A percentile compares a stretch with the other conserved stretches of the same genome.
Conservation (phyloP, 2,329 filamentous ascomycete genomes). For the Verruconis gallopava region DNA sequence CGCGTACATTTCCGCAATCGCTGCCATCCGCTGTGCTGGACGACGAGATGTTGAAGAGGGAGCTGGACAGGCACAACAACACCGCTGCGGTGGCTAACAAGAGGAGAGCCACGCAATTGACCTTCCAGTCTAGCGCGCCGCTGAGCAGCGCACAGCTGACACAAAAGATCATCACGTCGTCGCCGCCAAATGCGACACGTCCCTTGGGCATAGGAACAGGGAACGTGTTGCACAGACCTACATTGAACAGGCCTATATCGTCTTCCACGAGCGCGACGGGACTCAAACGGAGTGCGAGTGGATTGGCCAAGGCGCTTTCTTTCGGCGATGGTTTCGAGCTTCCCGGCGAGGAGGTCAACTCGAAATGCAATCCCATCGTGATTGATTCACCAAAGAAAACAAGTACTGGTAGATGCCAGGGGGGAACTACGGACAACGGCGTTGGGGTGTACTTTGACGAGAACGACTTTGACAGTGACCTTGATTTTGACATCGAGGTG, state of each 20-base stretch:
- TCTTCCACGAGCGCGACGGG: conserved; percentile 13
- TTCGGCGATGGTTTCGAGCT: conserved; percentile 25
- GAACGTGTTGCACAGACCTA: neutral
- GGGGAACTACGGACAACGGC: conserved; percentile 19
- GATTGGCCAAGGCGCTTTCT: conserved; percentile 31
- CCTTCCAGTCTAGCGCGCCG: conserved; percentile 4
- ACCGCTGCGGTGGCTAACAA: conserved; percentile 1
- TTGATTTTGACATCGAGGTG: conserved; percentile 57
- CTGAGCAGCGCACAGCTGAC: neutral
- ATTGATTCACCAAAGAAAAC: neutral
- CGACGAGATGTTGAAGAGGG: conserved; percentile 8
- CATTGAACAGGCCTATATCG: neutral
- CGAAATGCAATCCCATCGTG: conserved; percentile 2
- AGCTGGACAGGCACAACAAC: conserved; percentile 3
- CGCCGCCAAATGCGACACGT: neutral
- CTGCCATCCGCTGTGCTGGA: neutral
- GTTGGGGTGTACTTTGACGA: conserved; percentile 61
- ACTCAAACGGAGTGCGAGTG: conserved; percentile 33
- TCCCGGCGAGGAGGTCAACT: neutral
- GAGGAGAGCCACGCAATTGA: neutral
- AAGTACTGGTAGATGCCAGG: neutral
- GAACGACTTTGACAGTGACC: conserved; percentile 79
- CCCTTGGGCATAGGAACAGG: neutral
- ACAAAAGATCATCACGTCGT: neutral
- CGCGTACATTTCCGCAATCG: neutral